These are phyloP conservation scores for Saururus chinensis DNA, from an alignment of 164 flowering plant genomes.

Conservation along the genomic window DNA sequence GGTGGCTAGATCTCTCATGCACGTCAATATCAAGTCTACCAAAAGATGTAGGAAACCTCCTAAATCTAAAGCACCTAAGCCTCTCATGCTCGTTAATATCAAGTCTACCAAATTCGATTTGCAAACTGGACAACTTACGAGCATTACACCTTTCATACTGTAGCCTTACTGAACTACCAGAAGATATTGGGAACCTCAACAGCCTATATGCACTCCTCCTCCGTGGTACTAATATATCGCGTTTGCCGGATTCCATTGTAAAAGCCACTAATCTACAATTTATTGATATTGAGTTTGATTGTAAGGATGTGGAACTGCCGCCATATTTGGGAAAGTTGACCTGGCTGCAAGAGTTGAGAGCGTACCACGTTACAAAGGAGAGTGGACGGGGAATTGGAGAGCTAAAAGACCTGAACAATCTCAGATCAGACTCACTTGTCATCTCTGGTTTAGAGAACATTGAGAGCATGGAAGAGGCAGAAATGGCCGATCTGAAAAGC, in stretches of 20 bases:
- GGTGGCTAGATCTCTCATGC: not conserved
- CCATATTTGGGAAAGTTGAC: conserved; percentile 10
- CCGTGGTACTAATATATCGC: too few species aligned
- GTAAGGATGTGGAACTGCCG: conserved; percentile 14
- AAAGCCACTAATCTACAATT: too few species aligned
- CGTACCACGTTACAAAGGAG: conserved; percentile 16
- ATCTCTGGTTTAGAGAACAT: conserved; percentile 17
- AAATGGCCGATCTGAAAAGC: too few species aligned
- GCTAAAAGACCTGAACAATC: conserved; percentile 5
- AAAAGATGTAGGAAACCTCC: too few species aligned
- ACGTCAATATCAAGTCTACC: not conserved
- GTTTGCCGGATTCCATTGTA: too few species aligned
- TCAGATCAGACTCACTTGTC: not conserved
- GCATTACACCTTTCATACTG: not conserved
- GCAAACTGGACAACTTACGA: not conserved
- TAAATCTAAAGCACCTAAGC: too few species aligned
- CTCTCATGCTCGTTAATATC: too few species aligned
- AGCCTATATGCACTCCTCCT: too few species aligned
- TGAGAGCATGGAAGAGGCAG: not conserved
- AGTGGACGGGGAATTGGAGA: too few species aligned
- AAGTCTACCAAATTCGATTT: too few species aligned
- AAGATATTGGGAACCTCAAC: not conserved
- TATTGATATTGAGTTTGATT: not conserved
- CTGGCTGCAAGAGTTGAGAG: conserved; percentile 10
- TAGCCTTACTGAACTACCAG: not conserved